Evolutionary conservation across 129 eudicot species (phyloP).

Genomic region (Gnaphalium uliginosum): DNA sequence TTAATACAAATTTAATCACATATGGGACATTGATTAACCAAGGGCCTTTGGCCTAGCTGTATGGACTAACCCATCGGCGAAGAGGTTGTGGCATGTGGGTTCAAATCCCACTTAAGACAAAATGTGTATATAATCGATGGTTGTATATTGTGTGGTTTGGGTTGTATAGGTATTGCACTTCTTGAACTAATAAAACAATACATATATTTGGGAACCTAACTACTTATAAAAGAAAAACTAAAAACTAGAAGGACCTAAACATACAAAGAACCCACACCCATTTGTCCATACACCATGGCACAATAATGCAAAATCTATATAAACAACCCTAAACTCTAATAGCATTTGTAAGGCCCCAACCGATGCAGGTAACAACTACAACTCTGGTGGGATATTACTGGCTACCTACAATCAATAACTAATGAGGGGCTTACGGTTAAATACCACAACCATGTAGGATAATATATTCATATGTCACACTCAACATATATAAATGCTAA

Average conservation of each 20-base stretch:
- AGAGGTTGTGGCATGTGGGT: not conserved
- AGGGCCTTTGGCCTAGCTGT: not conserved
- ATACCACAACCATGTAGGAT: not conserved
- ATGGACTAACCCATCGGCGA: not conserved
- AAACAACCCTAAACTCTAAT: not conserved
- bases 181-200: too few relatives aligned
- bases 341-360: not conserved
- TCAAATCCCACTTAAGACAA: too few relatives aligned
- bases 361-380: not conserved
- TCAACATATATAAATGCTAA: not conserved
- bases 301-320: slow-evolving; percentile 2
- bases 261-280: not conserved
- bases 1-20: not conserved
- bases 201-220: too few relatives aligned
- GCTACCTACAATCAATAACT: not conserved
- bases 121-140: too few relatives aligned
- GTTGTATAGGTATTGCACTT: too few relatives aligned
- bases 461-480: not conserved
- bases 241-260: too few relatives aligned
- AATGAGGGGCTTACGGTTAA: not conserved
- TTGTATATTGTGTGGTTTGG: too few relatives aligned
- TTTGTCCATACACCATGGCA: not conserved
- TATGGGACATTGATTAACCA: not conserved
- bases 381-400: not conserved
- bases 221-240: too few relatives aligned